Percentiles rank a stretch among this genome's conserved stretches.
Conservation (phyloP, 768 basidiomycete species). For the Auriscalpium orientale region DNA sequence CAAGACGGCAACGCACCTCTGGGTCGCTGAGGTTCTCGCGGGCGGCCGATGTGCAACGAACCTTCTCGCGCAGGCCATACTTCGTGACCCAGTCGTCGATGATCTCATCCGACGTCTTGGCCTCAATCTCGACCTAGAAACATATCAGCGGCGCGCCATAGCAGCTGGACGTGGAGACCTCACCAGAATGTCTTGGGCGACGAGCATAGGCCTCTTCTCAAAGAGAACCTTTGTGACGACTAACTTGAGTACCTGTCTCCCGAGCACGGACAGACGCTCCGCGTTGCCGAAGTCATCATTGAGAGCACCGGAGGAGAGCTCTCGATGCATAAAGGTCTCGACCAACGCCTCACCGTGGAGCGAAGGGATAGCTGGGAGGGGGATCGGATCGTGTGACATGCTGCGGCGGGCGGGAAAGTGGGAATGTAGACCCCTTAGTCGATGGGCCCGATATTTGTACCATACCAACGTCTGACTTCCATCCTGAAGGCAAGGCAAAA, state of each 20-base stretch:
- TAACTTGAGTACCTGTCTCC: slow-evolving; percentile 38
- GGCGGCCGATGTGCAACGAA: slow-evolving; percentile 1
- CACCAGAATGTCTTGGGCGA: slow-evolving; percentile 44
- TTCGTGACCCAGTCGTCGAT: slow-evolving; percentile 10
- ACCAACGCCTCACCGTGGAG: slow-evolving; percentile 48
- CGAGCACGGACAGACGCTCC: slow-evolving; percentile 47
- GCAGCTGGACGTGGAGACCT: slow-evolving; percentile 16
- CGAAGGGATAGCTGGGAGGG: slow-evolving; percentile 39
- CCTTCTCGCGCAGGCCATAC: slow-evolving; percentile 8
- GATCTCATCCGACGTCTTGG: neutral
- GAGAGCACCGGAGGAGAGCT: slow-evolving; percentile 34
- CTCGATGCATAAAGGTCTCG: slow-evolving; percentile 64
- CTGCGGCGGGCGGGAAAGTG: too few species aligned
- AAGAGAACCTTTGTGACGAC: slow-evolving; percentile 43
- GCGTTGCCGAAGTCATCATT: slow-evolving; percentile 42
- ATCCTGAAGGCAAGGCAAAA: too few species aligned
- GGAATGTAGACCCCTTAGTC: too few species aligned
- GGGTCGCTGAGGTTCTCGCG: slow-evolving; percentile 1
- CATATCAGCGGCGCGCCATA: neutral
- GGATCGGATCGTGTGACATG: too few species aligned
- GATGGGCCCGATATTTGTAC: too few species aligned
- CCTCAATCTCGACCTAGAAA: neutral
- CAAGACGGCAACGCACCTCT: neutral
- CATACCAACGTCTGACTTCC: too few species aligned
- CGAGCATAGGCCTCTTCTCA: slow-evolving; percentile 42